These are phyloP conservation scores for Penicillium canescens DNA, from an alignment of 495 filamentous ascomycete genomes.

Conservation along the genomic window DNA sequence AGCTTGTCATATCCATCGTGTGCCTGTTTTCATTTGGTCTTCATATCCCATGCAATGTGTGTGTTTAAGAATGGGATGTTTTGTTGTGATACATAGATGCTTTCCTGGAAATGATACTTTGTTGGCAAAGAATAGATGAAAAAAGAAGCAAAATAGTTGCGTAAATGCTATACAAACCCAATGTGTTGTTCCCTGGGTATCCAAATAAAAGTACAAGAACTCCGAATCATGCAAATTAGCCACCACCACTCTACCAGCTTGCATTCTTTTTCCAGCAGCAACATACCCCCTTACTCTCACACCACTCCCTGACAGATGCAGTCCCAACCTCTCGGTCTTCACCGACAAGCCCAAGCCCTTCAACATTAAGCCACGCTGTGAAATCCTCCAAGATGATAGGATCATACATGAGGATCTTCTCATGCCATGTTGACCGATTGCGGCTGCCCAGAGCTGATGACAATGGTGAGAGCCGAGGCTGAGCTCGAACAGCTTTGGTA, in stretches of 20 bases:
- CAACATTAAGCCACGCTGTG: slow-evolving; percentile 76
- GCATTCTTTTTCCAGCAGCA: slow-evolving; percentile 50
- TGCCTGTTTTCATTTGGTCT: too few relatives aligned
- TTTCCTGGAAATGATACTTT: too few relatives aligned
- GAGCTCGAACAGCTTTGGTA: slow-evolving; percentile 61
- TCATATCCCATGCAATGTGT: too few relatives aligned
- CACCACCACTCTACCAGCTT: slow-evolving; percentile 9
- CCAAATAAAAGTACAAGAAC: not conserved
- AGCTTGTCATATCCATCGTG: too few relatives aligned
- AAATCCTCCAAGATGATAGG: slow-evolving; percentile 89
- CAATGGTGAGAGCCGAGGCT: slow-evolving; percentile 41
- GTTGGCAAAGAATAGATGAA: too few relatives aligned
- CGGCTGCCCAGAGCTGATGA: slow-evolving; percentile 7
- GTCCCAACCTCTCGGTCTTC: slow-evolving; percentile 65
- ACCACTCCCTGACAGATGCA: slow-evolving; percentile 76
- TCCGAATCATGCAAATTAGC: not conserved
- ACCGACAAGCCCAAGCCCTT: slow-evolving; percentile 59
- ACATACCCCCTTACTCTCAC: slow-evolving; percentile 77
- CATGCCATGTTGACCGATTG: slow-evolving; percentile 65
- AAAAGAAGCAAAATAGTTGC: too few relatives aligned
- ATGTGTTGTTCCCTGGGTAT: not conserved
- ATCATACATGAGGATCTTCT: slow-evolving; percentile 94
- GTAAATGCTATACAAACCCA: not conserved
- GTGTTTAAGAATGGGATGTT: too few relatives aligned
- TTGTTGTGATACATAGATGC: too few relatives aligned